Conservation (phyloP, 495 filamentous ascomycete genomes). For the Glutinoglossum americanum region DNA sequence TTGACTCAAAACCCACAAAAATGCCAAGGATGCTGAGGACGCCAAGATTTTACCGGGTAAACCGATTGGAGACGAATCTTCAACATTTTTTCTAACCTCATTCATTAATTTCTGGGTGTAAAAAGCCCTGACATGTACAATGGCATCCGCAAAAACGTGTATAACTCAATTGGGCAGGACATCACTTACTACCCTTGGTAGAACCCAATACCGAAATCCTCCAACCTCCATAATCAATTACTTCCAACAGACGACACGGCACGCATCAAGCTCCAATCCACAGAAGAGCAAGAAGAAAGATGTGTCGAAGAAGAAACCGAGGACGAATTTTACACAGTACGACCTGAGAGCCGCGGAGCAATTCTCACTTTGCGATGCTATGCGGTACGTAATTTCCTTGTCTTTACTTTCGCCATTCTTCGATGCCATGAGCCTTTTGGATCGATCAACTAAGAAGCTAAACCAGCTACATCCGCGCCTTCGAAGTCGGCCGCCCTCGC, state of each 20-base stretch:
- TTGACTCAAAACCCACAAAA: neutral
- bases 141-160: slow-evolving; percentile 10
- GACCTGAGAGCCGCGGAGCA: slow-evolving; percentile 40
- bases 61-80: slow-evolving; percentile 1
- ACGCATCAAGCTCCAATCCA: neutral
- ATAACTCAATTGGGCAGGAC: slow-evolving; percentile 13
- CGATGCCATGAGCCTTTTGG: neutral
- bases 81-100: slow-evolving; percentile 8
- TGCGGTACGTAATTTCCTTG: slow-evolving; percentile 38
- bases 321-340: slow-evolving; percentile 36
- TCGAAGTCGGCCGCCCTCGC: slow-evolving; percentile 69
- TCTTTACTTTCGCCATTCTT: neutral
- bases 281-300: slow-evolving; percentile 26
- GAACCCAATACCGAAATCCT: neutral
- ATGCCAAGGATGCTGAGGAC: neutral
- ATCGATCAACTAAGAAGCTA: neutral
- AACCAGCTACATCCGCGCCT: slow-evolving; percentile 64
- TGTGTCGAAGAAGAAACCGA: slow-evolving; percentile 41
- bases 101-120: neutral
- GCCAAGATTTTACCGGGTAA: neutral
- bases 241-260: neutral
- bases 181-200: neutral
- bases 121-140: slow-evolving; percentile 7
- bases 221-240: neutral
- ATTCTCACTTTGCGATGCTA: slow-evolving; percentile 74